phyloP scores from a whole-genome alignment of 306 rosid genomes.

The Canavalia ensiformis region DNA sequence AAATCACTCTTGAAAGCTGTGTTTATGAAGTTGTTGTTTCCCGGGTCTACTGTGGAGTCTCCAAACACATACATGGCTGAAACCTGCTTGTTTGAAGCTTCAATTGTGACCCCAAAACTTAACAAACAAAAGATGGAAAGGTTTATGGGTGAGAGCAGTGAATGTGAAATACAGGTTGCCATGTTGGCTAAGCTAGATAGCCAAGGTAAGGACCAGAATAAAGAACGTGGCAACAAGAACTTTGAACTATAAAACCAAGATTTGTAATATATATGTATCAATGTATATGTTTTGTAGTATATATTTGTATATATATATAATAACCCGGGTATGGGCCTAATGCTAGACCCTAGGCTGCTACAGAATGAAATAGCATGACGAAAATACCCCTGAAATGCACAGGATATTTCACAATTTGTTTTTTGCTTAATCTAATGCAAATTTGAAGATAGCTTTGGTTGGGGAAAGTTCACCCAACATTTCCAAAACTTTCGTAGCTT shows the following conservation, averaged over 20 bases:
- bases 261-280: not conserved
- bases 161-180: slow-evolving; percentile 35
- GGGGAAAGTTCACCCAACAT: slow-evolving; percentile 53
- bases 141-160: not conserved
- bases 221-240: not conserved
- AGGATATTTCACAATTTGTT: slow-evolving; percentile 12
- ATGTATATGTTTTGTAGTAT: not conserved
- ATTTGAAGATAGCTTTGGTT: slow-evolving; percentile 42
- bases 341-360: not conserved
- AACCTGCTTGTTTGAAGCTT: slow-evolving; percentile 43
- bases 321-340: not conserved
- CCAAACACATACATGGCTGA: slow-evolving; percentile 76
- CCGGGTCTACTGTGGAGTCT: slow-evolving; percentile 87
- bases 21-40: slow-evolving; percentile 65
- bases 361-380: not conserved
- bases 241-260: not conserved
- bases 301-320: slow-evolving; percentile 7
- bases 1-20: slow-evolving; percentile 67
- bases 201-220: not conserved
- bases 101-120: slow-evolving; percentile 35
- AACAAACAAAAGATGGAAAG: slow-evolving; percentile 37
- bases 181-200: slow-evolving; percentile 25
- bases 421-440: not conserved
- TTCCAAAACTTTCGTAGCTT: slow-evolving; percentile 28
- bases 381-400: slow-evolving; percentile 17